Evolutionary conservation across 2,329 filamentous ascomycete genomes (phyloP), one percentile per base, ranked within the genome.

Genomic region (Coleophoma cylindrospora): DNA sequence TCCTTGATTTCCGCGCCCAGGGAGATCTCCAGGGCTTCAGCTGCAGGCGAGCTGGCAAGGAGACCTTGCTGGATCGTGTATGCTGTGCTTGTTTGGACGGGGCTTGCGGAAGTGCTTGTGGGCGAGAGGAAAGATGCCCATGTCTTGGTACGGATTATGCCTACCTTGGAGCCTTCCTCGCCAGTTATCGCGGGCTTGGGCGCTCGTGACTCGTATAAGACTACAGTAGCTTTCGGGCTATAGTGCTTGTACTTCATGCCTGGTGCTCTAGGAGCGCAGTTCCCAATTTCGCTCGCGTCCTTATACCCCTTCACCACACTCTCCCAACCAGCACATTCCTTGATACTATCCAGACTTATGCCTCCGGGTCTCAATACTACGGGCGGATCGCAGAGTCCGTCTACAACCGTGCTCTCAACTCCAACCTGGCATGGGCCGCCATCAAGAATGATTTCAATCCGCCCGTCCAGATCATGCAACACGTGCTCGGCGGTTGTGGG

Each of bases 231-330:
- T 66, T 85, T 89, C 1, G 94, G 94, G 40, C 91, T 95, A 64
- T 99, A 99, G 66, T 99, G 94, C 65, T 94, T 89, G 67, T 99
- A 99, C 70, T 99, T 99, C 94, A 99, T 99, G 1, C 94, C 94
- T 0, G 94, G 94, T 1, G 94, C 94, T 50, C 89, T 78, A 0
- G 94, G 94, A 10, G 79, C 77, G n/a, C 54, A 72, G 46, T 79
- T 81, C 5, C 80, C 85, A 17, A 80, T 75, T 60, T 89, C 81
- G 14, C 82, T 81, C 50, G 79, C 77, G 61, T 96, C 90, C 63
- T 86, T 83, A 68, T 96, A 97, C 11, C 81, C 92, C 52, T 86
- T 82, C 54, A 78, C 75, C 1, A 90, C 88, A 37, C 80, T 71
- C 64, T 91, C 86, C 92, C 94, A 99, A 1, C 92, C 92, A 0